Percentiles rank a stretch among this genome's conserved stretches.
Conservation (phyloP, 257 asterid genomes). For the Plantago ovata region DNA sequence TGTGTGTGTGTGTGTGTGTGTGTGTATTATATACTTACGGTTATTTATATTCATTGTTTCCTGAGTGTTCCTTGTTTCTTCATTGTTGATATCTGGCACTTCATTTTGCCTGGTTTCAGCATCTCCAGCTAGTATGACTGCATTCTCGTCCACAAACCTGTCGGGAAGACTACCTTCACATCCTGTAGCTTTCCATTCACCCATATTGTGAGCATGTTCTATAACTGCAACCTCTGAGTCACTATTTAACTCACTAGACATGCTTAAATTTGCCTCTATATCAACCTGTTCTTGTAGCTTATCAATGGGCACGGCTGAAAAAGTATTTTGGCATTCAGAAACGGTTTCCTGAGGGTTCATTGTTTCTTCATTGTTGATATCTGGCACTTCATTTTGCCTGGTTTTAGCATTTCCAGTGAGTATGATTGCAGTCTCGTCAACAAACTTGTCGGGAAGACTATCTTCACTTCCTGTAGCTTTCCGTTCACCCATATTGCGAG, state of each 20-base stretch:
- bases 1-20: too few relatives aligned
- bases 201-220: constrained; percentile 29
- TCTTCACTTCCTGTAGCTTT: constrained; percentile 13
- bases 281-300: constrained; percentile 32
- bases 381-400: constrained; percentile 19
- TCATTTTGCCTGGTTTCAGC: constrained; percentile 19
- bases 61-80: constrained; percentile 19
- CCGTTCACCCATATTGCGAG: constrained; percentile 25
- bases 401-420: constrained; percentile 17
- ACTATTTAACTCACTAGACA: constrained; percentile 35
- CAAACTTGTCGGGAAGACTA: constrained; percentile 12
- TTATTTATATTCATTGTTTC: constrained; percentile 27
- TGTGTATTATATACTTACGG: constrained; percentile 39
- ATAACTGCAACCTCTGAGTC: constrained; percentile 25
- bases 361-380: constrained; percentile 22
- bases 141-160: constrained; percentile 17
- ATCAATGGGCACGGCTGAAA: constrained; percentile 26
- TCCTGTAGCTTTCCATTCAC: constrained; percentile 16
- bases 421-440: constrained; percentile 20
- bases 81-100: constrained; percentile 15
- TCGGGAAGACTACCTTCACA: constrained; percentile 14
- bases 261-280: constrained; percentile 24
- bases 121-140: constrained; percentile 17
- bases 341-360: constrained; percentile 25
- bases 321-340: constrained; percentile 21